Base-by-base conservation (phyloP, 495 filamentous ascomycete genomes). In the Melanomma pulvis-pyrius region DNA sequence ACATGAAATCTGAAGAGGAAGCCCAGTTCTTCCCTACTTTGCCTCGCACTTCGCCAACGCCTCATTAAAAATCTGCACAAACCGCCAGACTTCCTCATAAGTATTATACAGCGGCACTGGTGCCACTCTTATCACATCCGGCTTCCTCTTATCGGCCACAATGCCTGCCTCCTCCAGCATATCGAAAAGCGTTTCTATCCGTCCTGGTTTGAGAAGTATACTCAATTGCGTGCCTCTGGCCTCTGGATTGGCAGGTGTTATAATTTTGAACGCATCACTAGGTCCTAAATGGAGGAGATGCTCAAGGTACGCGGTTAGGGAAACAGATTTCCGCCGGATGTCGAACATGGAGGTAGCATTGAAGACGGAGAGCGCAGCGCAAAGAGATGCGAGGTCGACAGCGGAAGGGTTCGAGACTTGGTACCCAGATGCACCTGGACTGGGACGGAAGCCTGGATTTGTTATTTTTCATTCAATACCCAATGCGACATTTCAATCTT, bases 41-140 rank as follows among this genome's bases (percentile, higher is more conserved):
- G 2, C 39, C 17, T 44, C 39, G 39, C 39, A 44, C 39, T 44
- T 44, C 19, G 21, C 22, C 32, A 57, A 22, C 25, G 53, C 53
- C 32, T 51, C 17, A 9, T 51, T 29, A 58, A 58, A 67, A 11
- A 67, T 47, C 63, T 83, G 76, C 25, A 87, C 86, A 75, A 97
- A 98, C 13, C 79, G 71, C 79, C 86, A 90, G 19, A 91, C 90
- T 68, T 98, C 93, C 48, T 74, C 74, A 74, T 88, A 97, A 0
- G 81, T 86, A 75, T 96, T 97, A 75, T 96, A 98, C 54, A 97
- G 72, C 34, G 93, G 92, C 32, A 90, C 87, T 1, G 93, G 94
- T 21, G 93, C 92, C 19, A 97, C 90, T 11, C 93, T 81, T 32
- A 98, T 84, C 26, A 98, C 93, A 75, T 96, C 87, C 19, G 93